These are phyloP conservation scores for Colletotrichum sojae DNA, from an alignment of 2,329 filamentous ascomycete genomes.

Conservation along the genomic window DNA sequence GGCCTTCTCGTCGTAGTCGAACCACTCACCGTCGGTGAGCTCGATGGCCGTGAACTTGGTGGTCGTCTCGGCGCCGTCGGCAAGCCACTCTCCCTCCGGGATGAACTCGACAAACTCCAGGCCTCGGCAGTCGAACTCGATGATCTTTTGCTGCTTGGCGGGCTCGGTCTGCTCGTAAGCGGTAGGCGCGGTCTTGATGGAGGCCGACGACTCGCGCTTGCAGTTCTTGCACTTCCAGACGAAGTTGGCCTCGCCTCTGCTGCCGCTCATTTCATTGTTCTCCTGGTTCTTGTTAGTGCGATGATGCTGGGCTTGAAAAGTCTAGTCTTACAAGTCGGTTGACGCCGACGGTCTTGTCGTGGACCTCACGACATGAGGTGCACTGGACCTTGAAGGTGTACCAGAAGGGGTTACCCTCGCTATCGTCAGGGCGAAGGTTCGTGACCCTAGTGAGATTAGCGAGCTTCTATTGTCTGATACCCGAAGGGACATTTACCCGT, in stretches of 20 bases:
- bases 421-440: conserved; percentile 88
- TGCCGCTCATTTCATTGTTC: conserved; percentile 90
- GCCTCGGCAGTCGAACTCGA: conserved; percentile 94
- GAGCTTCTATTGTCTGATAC: not conserved
- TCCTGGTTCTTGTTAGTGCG: conserved; percentile 69
- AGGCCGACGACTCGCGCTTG: conserved; percentile 92
- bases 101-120: conserved; percentile 94
- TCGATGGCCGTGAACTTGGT: conserved; percentile 89
- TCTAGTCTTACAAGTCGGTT: conserved; percentile 84
- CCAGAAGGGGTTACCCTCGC: conserved; percentile 86
- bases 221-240: conserved; percentile 99
- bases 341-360: conserved; percentile 88
- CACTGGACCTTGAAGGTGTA: conserved; percentile 99
- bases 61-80: conserved; percentile 82
- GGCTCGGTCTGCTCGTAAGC: conserved; percentile 81
- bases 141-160: conserved; percentile 81
- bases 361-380: conserved; percentile 94
- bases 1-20: conserved; percentile 96
- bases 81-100: conserved; percentile 94
- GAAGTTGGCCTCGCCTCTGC: conserved; percentile 96
- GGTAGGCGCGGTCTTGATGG: conserved; percentile 81
- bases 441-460: conserved; percentile 77
- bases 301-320: accelerated
- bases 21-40: conserved; percentile 93
- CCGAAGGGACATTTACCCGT: conserved; percentile 66